Evolutionary conservation across 2,329 filamentous ascomycete species (phyloP).

Genomic region (Exophiala sp.): DNA sequence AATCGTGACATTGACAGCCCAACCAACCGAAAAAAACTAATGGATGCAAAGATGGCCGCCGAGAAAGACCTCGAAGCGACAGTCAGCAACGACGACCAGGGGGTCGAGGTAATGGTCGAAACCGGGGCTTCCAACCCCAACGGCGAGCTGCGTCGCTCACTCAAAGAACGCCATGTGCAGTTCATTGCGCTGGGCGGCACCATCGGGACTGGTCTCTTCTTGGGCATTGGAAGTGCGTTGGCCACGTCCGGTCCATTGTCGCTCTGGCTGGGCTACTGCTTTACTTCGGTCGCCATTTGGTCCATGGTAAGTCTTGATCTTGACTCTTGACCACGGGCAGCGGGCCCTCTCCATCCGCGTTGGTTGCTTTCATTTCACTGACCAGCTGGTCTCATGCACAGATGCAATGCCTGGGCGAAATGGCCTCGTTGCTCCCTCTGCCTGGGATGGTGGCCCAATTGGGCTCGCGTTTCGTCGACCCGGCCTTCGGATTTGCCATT

Average conservation of each 20-base stretch:
- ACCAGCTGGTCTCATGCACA: not conserved
- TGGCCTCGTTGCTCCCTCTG: conserved; percentile 6
- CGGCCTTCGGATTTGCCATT: conserved; percentile 2
- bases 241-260: conserved; percentile 1
- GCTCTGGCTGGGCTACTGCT: conserved; percentile 1
- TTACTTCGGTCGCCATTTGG: conserved; percentile 1
- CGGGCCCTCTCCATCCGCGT: not conserved
- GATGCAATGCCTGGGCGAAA: conserved; percentile 8
- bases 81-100: not conserved
- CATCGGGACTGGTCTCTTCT: not conserved
- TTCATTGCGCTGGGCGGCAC: conserved; percentile 3
- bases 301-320: not conserved
- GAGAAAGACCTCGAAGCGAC: conserved; percentile 1
- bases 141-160: not conserved
- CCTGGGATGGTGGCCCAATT: conserved; percentile 2
- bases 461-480: conserved; percentile 3
- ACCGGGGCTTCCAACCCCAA: not conserved
- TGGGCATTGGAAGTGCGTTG: not conserved
- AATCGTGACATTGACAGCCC: not conserved
- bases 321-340: no score
- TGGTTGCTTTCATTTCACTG: not conserved
- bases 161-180: conserved; percentile 3
- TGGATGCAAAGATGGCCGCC: not conserved
- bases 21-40: not conserved
- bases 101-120: not conserved